These are phyloP conservation scores for Hypsizygus marmoreus DNA, from an alignment of 768 basidiomycete genomes.

Conservation along the genomic window DNA sequence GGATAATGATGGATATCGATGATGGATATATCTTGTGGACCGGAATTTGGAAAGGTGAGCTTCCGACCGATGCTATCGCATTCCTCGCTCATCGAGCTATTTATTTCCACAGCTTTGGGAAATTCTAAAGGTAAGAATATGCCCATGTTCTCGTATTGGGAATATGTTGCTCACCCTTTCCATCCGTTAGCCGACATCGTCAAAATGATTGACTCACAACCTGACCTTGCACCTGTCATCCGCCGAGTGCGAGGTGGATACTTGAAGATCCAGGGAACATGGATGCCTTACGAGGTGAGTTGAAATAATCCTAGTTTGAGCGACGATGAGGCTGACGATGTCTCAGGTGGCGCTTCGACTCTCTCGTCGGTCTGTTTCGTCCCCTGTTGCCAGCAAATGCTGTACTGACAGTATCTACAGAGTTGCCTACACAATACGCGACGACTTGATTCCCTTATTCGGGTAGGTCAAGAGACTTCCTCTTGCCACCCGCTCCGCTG, in stretches of 20 bases:
- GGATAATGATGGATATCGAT: constrained; percentile 96
- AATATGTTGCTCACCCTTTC: constrained; percentile 15
- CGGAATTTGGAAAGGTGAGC: constrained; percentile 88
- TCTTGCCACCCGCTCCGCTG: constrained; percentile 8
- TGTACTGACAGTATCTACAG: constrained; percentile 36
- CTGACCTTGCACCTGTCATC: constrained; percentile 80
- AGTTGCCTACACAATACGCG: constrained; percentile 86
- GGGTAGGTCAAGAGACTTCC: constrained; percentile 51
- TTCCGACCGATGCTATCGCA: neutral
- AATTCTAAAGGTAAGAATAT: constrained; percentile 76
- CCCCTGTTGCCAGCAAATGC: constrained; percentile 11
- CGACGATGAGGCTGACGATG: too few relatives aligned
- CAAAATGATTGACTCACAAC: constrained; percentile 90
- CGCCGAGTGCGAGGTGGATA: constrained; percentile 86
- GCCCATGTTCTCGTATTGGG: constrained; percentile 2
- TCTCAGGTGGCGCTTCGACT: constrained; percentile 80
- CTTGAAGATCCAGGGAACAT: constrained; percentile 91
- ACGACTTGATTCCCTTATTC: constrained; percentile 85
- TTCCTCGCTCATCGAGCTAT: constrained; percentile 11
- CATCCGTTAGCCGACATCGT: constrained; percentile 83
- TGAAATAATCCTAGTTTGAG: too few relatives aligned
- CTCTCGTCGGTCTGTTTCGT: constrained; percentile 66
- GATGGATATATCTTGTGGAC: constrained; percentile 93
- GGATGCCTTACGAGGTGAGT: constrained; percentile 89
- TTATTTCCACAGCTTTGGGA: constrained; percentile 60